Evolutionary conservation across 2,329 filamentous ascomycete species (phyloP), one percentile per base, ranked within the genome.

Genomic region (Colletotrichum paranaense): DNA sequence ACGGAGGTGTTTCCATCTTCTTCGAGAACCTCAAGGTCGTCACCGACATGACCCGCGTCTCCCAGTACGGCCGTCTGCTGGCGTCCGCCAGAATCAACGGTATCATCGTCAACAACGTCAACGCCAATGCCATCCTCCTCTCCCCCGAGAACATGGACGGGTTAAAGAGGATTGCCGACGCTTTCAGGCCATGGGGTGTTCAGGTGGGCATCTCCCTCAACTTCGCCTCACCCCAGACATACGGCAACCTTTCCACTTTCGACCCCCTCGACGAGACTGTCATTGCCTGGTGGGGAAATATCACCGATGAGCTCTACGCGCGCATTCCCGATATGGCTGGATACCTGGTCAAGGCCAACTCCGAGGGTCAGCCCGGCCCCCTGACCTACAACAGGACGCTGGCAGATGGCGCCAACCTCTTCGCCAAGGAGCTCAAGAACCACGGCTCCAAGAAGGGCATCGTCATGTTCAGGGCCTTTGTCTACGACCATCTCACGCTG

Each of bases 381-480:
- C 76, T 92, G 28, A 92, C 89, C 0, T 94, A 94, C 81, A 92
- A 92, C 77, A 89, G 92, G 12, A 94, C 92, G 0, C 85, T 94
- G 0, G 87, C 92, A 2, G 86, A 93, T 32, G 92, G 91, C 1
- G 92, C 91, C 5, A 93, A 93, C 76, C 81, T 94, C 68, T 94
- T 94, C 76, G 92, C 92, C 2, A 84, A 82, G 49, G 87, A 89
- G 0, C 78, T 92, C 4, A 78, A 90, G 72, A 88, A 87, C 0
- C 82, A 92, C 72, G 89, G 88, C 4, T 72, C 66, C 57, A 59
- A 74, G 52, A 66, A 68, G 55, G 91, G 91, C 16, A 84, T 92
- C 38, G 85, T 93, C 66, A 90, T 94, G 88, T 94, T 92, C 83
- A 88, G 92, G 1, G 92, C 92, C 1, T 94, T 94, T 76, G 92